Evolutionary conservation across 352 stramenopile species (phyloP).

Genomic region (Phytophthora rubi): DNA sequence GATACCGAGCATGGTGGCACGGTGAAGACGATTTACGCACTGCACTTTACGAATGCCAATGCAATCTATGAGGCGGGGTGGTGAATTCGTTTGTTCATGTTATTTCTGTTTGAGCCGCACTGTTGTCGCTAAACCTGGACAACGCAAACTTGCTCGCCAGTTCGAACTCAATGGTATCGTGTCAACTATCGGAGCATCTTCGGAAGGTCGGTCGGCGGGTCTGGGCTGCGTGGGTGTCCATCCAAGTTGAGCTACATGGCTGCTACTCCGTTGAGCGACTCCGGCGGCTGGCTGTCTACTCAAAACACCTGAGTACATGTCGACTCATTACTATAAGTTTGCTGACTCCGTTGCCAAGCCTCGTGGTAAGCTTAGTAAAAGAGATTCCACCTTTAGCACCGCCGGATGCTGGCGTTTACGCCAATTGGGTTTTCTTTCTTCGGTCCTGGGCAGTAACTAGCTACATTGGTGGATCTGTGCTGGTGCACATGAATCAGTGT

Average conservation of each 20-base stretch:
- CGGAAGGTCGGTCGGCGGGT: not conserved
- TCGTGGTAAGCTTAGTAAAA: conserved; percentile 19
- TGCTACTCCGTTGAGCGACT: conserved; percentile 33
- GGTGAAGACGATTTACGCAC: not conserved
- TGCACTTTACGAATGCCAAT: not conserved
- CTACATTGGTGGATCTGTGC: conserved; percentile 9
- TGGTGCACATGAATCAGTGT: conserved; percentile 11
- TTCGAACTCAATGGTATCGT: not conserved
- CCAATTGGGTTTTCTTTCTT: conserved; percentile 16
- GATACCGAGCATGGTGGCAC: too few species aligned
- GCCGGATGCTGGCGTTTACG: conserved; percentile 11
- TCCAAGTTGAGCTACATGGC: conserved; percentile 34
- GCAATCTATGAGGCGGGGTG: not conserved
- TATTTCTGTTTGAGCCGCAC: not conserved
- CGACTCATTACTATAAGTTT: conserved; percentile 13
- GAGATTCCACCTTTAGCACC: conserved; percentile 6
- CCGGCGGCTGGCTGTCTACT: conserved; percentile 11
- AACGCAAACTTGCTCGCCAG: not conserved
- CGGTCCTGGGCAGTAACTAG: conserved; percentile 12
- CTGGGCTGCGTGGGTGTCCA: conserved; percentile 6
- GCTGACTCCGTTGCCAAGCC: conserved; percentile 17
- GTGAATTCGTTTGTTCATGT: not conserved
- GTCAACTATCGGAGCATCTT: not conserved
- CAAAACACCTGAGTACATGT: not conserved
- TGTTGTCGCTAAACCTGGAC: not conserved